phyloP scores from a whole-genome alignment of 805 yeast genomes.

The Cyberlindnera suaveolens region DNA sequence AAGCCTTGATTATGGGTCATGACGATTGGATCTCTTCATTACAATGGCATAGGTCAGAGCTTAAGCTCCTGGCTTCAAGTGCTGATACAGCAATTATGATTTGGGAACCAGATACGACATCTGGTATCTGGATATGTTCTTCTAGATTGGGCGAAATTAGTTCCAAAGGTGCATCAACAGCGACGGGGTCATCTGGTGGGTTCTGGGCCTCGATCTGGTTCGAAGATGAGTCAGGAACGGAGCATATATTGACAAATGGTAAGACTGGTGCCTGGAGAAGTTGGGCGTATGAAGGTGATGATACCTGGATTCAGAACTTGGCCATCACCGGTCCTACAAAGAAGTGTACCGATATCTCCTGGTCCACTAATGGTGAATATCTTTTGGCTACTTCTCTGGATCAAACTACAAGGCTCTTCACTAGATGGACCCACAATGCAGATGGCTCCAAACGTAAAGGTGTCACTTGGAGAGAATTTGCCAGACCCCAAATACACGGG shows the following conservation, averaged over 20 bases:
- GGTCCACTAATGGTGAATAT: slow-evolving; percentile 65
- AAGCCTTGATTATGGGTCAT: slow-evolving; percentile 94
- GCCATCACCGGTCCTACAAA: slow-evolving; percentile 75
- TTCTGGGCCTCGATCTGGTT: slow-evolving; percentile 74
- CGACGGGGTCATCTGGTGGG: slow-evolving; percentile 89
- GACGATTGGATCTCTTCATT: slow-evolving; percentile 95
- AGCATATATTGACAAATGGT: slow-evolving; percentile 72
- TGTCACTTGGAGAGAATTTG: slow-evolving; percentile 79
- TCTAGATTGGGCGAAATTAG: slow-evolving; percentile 86
- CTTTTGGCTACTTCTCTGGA: slow-evolving; percentile 78
- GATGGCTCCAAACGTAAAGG: slow-evolving; percentile 26
- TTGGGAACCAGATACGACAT: slow-evolving; percentile 83
- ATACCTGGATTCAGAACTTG: slow-evolving; percentile 37
- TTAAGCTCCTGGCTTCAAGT: slow-evolving; percentile 72
- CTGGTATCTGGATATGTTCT: slow-evolving; percentile 87
- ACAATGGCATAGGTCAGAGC: slow-evolving; percentile 60
- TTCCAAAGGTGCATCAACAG: slow-evolving; percentile 95
- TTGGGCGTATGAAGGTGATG: slow-evolving; percentile 43
- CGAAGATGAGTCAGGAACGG: slow-evolving; percentile 27
- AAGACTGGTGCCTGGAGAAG: slow-evolving; percentile 89
- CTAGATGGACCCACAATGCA: slow-evolving; percentile 45
- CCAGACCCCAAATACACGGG: slow-evolving; percentile 97
- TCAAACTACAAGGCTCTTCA: slow-evolving; percentile 84
- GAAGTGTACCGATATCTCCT: slow-evolving; percentile 70
- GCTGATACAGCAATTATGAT: slow-evolving; percentile 91